Evolutionary conservation across 2,329 filamentous ascomycete genomes (phyloP), one percentile per base, ranked within the genome.

Genomic region (Atkinsonella hypoxylon): DNA sequence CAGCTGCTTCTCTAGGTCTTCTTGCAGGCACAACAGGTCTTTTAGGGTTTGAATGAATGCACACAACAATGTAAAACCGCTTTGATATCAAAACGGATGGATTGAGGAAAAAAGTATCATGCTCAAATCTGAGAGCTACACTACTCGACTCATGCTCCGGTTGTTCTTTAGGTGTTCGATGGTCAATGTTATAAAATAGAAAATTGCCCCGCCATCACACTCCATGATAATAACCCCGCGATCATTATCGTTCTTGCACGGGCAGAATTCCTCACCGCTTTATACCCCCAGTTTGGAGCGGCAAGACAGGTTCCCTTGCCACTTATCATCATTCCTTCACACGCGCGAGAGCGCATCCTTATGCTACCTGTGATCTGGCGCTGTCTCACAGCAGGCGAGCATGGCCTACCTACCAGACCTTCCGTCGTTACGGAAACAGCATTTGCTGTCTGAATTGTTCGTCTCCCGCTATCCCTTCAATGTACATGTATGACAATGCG

Each of bases 381-480:
- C 26, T 45, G 40, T 42, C 44, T 40, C 30, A 32, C 36, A 6
- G 11, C 8, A 3, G 30, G 17, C 36, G 38, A 51, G 47, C 12
- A 53, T 53, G 52, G 7, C 42, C 31, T 20, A 67, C 46, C 66
- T 79, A 60, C 66, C 64, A 40, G 65, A 64, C 43, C 62, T 81
- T 55, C 75, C 78, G 10, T 72, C 78, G 48, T 58, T 90, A 61
- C 79, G 84, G 61, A 82, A 77, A 65, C 86, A 93, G 66, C 84
- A 89, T 62, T 76, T 93, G 47, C 75, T 89, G 40, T 77, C 87
- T 53, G 88, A 93, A 70, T 93, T 91, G 87, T 93, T 73, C 58
- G 83, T 70, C 47, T 22, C 44, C 20, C 51, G 47, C 47, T n/a
- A 13, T n/a, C 15, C 38, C 17, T 42, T 40, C 12, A 7, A 22